Percentiles rank a stretch among this genome's conserved stretches.
phyloP scores from a whole-genome alignment of 352 stramenopile genomes.

The Globisporangium radiosum region DNA sequence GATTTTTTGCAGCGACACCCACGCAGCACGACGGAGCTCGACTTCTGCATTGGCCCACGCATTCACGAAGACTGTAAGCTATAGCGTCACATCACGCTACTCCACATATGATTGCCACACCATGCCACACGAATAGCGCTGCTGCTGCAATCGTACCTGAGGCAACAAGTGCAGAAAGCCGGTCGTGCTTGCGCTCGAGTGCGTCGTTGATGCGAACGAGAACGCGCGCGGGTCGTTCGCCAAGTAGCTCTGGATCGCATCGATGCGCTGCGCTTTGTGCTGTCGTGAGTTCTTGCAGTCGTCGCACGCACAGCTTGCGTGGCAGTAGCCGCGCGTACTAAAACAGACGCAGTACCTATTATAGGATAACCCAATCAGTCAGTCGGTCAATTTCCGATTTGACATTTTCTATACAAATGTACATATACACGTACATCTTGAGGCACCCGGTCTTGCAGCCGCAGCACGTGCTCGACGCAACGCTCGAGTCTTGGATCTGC shows the following conservation, averaged over 20 bases:
- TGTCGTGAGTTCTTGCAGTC: slow-evolving; percentile 67
- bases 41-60: slow-evolving; percentile 31
- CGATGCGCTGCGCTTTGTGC: slow-evolving; percentile 54
- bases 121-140: no score
- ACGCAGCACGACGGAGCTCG: slow-evolving; percentile 60
- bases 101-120: no score
- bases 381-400: no score
- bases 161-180: slow-evolving; percentile 69
- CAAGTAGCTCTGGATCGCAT: slow-evolving; percentile 73
- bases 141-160: slow-evolving; percentile 21
- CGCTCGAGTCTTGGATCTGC: slow-evolving; percentile 66
- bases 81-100: no score
- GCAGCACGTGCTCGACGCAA: slow-evolving; percentile 68
- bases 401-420: no score
- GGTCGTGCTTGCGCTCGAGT: slow-evolving; percentile 19
- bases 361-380: background rate
- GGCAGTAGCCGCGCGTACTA: slow-evolving; percentile 75
- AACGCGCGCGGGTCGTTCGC: slow-evolving; percentile 72
- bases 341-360: slow-evolving; percentile 78
- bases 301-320: slow-evolving; percentile 53
- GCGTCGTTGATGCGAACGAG: slow-evolving; percentile 33
- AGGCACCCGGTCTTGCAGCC: slow-evolving; percentile 83
- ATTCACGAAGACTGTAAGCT: no score
- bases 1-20: slow-evolving; percentile 97
- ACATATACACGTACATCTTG: slow-evolving; percentile 44